phyloP scores from a whole-genome alignment of 768 basidiomycete species.

The Tylopilus balloui region DNA sequence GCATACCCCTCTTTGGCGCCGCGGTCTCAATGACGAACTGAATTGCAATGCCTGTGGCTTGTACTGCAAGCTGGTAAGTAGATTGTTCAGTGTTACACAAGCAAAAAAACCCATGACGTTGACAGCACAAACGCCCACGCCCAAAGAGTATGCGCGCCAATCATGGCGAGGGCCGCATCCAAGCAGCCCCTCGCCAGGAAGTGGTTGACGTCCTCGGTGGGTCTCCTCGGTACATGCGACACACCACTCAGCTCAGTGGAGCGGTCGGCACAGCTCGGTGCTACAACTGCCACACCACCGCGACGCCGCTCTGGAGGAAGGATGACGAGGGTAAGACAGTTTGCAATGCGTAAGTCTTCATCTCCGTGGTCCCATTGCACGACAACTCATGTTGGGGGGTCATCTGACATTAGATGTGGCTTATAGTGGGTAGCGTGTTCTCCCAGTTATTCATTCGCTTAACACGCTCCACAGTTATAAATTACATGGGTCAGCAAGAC shows the following conservation, averaged over 20 bases:
- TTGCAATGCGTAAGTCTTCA: slow-evolving; percentile 77
- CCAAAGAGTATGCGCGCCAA: slow-evolving; percentile 83
- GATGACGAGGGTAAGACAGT: slow-evolving; percentile 90
- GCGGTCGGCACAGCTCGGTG: slow-evolving; percentile 61
- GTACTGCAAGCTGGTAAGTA: slow-evolving; percentile 79
- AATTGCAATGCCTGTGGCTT: slow-evolving; percentile 88
- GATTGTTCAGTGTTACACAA: not conserved
- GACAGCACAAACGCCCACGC: slow-evolving; percentile 79
- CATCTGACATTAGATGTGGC: slow-evolving; percentile 52
- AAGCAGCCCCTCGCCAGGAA: slow-evolving; percentile 61
- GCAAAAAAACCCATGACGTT: not conserved
- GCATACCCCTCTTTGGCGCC: slow-evolving; percentile 82
- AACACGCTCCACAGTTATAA: slow-evolving; percentile 50
- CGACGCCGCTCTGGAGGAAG: slow-evolving; percentile 86
- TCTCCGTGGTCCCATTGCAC: slow-evolving; percentile 2
- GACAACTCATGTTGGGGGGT: slow-evolving; percentile 10
- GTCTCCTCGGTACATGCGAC: slow-evolving; percentile 34
- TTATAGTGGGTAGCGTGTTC: slow-evolving; percentile 50
- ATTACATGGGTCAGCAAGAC: slow-evolving; percentile 78
- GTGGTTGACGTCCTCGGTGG: slow-evolving; percentile 69
- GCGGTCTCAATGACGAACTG: slow-evolving; percentile 82
- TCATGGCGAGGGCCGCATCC: slow-evolving; percentile 67
- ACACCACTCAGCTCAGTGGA: slow-evolving; percentile 28
- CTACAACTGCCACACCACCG: slow-evolving; percentile 86
- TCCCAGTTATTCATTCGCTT: slow-evolving; percentile 2